phyloP scores from a whole-genome alignment of 2,329 filamentous ascomycete genomes.

The Neofusicoccum laricinum region DNA sequence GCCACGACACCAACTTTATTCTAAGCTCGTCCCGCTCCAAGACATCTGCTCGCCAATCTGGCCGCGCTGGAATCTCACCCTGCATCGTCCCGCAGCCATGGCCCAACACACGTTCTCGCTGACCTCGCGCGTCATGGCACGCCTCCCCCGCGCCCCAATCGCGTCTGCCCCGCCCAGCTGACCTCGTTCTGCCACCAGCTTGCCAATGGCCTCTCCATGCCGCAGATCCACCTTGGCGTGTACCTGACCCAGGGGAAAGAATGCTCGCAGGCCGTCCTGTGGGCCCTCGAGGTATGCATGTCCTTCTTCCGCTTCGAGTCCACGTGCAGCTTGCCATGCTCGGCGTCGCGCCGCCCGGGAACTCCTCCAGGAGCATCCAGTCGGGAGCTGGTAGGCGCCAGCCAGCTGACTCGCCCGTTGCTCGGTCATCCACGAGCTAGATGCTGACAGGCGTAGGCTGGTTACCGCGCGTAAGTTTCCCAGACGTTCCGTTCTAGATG shows the following conservation, averaged over 20 bases:
- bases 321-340: not conserved
- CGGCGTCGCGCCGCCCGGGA: not conserved
- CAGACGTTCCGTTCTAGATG: not conserved
- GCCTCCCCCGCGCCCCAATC: constrained; percentile 15
- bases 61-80: constrained; percentile 3
- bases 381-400: no score
- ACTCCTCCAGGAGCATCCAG: no score
- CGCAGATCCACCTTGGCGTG: constrained; percentile 70
- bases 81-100: not conserved
- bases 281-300: constrained; percentile 49
- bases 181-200: constrained; percentile 34
- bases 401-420: not conserved
- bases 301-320: not conserved
- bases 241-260: constrained; percentile 67
- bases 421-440: not conserved
- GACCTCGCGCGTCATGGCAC: constrained; percentile 41
- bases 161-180: constrained; percentile 23
- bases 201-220: constrained; percentile 64
- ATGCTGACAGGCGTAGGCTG: constrained; percentile 35
- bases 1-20: constrained; percentile 27
- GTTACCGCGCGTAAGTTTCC: constrained; percentile 42
- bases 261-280: constrained; percentile 56
- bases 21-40: constrained; percentile 20
- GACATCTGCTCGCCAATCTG: constrained; percentile 14
- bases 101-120: constrained; percentile 35